Percentiles rank a stretch among this genome's conserved stretches.
Evolutionary conservation across 306 rosid genomes (phyloP).

Genomic region (Carpinus fangiana): DNA sequence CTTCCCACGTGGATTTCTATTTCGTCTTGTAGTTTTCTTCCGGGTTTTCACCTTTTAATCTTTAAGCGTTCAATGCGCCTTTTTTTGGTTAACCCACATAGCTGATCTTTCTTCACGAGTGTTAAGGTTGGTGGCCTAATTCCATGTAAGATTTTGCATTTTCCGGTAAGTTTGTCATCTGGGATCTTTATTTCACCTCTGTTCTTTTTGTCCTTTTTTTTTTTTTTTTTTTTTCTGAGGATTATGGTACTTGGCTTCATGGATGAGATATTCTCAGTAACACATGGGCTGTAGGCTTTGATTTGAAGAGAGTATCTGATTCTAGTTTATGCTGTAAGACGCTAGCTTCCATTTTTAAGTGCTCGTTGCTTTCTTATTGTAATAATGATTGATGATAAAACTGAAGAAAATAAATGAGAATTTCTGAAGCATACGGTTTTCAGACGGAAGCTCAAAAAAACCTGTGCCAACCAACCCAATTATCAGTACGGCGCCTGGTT

Average conservation of each 20-base stretch:
- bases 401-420: not conserved
- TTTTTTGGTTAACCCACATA: not conserved
- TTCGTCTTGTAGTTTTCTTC: not conserved
- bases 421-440: not conserved
- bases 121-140: not conserved
- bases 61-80: not conserved
- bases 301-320: conserved; percentile 16
- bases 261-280: not conserved
- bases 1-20: not conserved
- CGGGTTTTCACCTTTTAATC: not conserved
- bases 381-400: not conserved
- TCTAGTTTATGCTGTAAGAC: not conserved
- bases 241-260: conserved; percentile 22
- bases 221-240: not conserved
- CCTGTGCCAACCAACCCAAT: not conserved
- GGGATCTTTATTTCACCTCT: not conserved
- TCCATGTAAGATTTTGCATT: not conserved
- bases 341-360: not conserved
- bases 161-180: not conserved
- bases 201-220: not conserved
- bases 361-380: not conserved
- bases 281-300: not conserved
- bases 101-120: not conserved
- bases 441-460: not conserved
- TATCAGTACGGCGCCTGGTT: not conserved